Evolutionary conservation across 2,329 filamentous ascomycete genomes (phyloP).

Genomic region (Aspergillus latus): DNA sequence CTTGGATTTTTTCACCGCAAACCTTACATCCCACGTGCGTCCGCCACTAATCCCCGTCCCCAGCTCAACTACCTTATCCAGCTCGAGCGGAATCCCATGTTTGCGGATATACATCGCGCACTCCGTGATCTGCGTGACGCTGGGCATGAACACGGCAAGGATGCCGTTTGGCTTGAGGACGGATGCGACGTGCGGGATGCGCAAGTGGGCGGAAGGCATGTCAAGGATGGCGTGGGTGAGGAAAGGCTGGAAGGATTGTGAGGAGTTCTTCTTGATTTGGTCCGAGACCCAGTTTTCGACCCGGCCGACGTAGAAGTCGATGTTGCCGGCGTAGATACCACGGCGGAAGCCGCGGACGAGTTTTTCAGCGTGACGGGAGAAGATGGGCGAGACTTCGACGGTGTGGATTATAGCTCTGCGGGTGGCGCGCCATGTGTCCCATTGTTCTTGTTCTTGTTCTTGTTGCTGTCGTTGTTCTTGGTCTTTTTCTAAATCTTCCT

Average conservation of each 20-base stretch:
- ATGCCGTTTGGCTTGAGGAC: constrained; percentile 64
- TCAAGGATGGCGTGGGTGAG: constrained; percentile 72
- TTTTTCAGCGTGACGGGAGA: constrained; percentile 64
- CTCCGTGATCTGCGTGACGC: constrained; percentile 72
- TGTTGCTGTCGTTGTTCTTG: not conserved
- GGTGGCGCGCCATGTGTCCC: constrained; percentile 48
- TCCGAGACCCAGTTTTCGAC: constrained; percentile 63
- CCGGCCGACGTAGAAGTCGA: constrained; percentile 72
- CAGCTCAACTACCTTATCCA: constrained; percentile 48
- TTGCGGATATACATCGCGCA: constrained; percentile 58
- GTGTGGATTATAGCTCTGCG: constrained; percentile 73
- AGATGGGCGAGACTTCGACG: constrained; percentile 63
- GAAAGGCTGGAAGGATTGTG: constrained; percentile 53
- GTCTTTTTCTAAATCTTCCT: not conserved
- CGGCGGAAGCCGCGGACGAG: constrained; percentile 66
- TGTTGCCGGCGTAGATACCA: constrained; percentile 67
- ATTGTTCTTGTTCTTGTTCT: constrained; percentile 31
- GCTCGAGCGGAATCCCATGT: constrained; percentile 54
- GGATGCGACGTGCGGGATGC: constrained; percentile 46
- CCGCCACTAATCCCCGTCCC: constrained; percentile 48
- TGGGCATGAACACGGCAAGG: constrained; percentile 71
- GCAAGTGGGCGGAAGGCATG: constrained; percentile 62
- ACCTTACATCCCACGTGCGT: constrained; percentile 49
- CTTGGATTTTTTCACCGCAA: constrained; percentile 39
- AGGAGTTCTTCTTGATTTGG: constrained; percentile 39